Evolutionary conservation across 306 rosid genomes (phyloP).

Genomic region (Sicyos baderoa): DNA sequence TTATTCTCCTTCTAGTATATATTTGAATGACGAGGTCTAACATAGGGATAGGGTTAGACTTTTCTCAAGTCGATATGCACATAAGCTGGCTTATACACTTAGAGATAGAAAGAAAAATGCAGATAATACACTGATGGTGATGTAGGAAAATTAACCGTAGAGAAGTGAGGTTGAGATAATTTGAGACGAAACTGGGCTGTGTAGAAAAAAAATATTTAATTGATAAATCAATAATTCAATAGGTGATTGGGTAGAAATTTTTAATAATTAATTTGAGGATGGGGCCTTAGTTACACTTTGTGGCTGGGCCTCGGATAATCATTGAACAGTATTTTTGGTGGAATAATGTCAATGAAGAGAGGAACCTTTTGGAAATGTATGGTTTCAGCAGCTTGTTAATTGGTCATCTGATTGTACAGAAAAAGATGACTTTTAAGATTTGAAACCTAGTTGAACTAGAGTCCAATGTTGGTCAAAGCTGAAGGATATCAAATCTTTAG

Average conservation of each 20-base stretch:
- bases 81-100: no score
- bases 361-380: neutral
- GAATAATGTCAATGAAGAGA: neutral
- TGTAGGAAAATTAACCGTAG: no score
- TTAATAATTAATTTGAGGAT: neutral
- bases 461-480: neutral
- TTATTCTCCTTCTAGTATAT: no score
- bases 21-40: no score
- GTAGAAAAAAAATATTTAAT: no score
- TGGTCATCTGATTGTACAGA: neutral
- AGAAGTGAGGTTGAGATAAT: no score
- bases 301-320: neutral
- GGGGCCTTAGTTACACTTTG: neutral
- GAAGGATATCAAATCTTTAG: neutral
- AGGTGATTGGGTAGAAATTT: neutral
- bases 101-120: neutral
- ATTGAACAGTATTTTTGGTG: neutral
- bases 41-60: no score
- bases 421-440: neutral
- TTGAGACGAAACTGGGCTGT: no score
- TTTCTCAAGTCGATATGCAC: no score
- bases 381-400: slow-evolving; percentile 2
- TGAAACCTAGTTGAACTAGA: neutral
- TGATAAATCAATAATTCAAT: no score
- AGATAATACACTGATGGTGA: neutral